A percentile compares a stretch with the other conserved stretches of the same genome.
Evolutionary conservation across 2,329 filamentous ascomycete genomes (phyloP).

Genomic region (Pleoardoris graminearum): DNA sequence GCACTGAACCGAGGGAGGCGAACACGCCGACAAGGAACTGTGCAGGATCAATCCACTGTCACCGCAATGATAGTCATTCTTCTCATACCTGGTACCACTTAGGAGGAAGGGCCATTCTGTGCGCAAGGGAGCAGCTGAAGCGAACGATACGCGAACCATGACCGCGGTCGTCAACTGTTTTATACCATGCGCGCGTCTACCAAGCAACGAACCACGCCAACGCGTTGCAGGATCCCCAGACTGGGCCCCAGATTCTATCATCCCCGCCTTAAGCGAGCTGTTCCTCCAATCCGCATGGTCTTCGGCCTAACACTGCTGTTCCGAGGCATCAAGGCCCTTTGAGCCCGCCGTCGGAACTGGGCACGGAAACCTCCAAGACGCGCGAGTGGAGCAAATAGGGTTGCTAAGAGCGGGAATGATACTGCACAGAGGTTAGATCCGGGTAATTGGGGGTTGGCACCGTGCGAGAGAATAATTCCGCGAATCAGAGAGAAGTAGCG

Average conservation of each 20-base stretch:
- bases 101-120: constrained; percentile 58
- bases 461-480: constrained; percentile 10
- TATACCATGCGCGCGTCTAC: constrained; percentile 22
- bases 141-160: constrained; percentile 14
- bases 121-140: constrained; percentile 9
- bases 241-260: constrained; percentile 16
- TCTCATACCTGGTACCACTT: constrained; percentile 59
- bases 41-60: background rate
- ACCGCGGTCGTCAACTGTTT: constrained; percentile 11
- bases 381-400: constrained; percentile 3
- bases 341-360: background rate
- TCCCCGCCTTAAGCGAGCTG: constrained; percentile 7
- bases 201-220: background rate
- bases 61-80: background rate
- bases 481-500: constrained; percentile 15
- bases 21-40: constrained; percentile 63
- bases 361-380: background rate
- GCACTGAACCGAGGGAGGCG: constrained; percentile 61
- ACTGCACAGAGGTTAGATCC: constrained; percentile 2
- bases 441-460: constrained; percentile 4
- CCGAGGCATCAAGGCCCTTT: constrained; percentile 10
- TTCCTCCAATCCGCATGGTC: constrained; percentile 9
- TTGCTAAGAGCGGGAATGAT: constrained; percentile 1
- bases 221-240: constrained; percentile 15
- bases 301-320: background rate